Evolutionary conservation across 179 eudicot genomes (phyloP).

Genomic region (Camellia oleifera): DNA sequence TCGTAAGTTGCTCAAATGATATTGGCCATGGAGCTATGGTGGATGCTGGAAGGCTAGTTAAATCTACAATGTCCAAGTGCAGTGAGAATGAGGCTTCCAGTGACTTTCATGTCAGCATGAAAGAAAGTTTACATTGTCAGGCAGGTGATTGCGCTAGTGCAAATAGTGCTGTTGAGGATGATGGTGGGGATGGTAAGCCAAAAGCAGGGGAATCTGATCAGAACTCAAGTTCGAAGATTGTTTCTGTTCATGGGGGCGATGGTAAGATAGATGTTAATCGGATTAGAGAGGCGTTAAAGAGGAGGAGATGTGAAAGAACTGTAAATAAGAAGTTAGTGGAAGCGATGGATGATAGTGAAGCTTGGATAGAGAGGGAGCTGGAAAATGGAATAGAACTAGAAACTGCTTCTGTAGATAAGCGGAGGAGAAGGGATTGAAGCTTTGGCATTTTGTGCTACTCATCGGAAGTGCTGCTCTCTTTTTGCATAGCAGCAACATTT

Average conservation of each 20-base stretch:
- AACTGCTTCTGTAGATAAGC: slow-evolving; percentile 28
- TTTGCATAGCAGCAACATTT: background rate
- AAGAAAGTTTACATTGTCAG: slow-evolving; percentile 20
- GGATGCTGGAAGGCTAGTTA: slow-evolving; percentile 6
- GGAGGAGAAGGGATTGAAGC: slow-evolving; percentile 20
- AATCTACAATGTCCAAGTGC: slow-evolving; percentile 18
- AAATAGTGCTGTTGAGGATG: slow-evolving; percentile 39
- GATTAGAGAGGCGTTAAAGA: slow-evolving; percentile 44
- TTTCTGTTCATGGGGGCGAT: slow-evolving; percentile 22
- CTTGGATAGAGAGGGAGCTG: slow-evolving; percentile 56
- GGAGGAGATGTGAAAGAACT: slow-evolving; percentile 31
- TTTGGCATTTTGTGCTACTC: background rate
- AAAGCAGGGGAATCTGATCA: slow-evolving; percentile 10
- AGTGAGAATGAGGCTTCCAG: slow-evolving; percentile 11
- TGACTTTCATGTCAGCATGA: background rate
- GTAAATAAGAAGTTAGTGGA: slow-evolving; percentile 20
- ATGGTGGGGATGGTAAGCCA: slow-evolving; percentile 28
- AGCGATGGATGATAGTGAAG: slow-evolving; percentile 32
- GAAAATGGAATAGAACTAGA: slow-evolving; percentile 54
- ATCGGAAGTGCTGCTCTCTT: background rate
- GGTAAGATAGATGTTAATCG: slow-evolving; percentile 37
- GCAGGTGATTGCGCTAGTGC: slow-evolving; percentile 48
- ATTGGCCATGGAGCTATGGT: background rate
- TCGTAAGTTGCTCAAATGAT: slow-evolving; percentile 21
- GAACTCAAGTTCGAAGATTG: slow-evolving; percentile 22